Conservation (phyloP, 225 moss, liverwort and hornwort species). For the Polytrichum commune region DNA sequence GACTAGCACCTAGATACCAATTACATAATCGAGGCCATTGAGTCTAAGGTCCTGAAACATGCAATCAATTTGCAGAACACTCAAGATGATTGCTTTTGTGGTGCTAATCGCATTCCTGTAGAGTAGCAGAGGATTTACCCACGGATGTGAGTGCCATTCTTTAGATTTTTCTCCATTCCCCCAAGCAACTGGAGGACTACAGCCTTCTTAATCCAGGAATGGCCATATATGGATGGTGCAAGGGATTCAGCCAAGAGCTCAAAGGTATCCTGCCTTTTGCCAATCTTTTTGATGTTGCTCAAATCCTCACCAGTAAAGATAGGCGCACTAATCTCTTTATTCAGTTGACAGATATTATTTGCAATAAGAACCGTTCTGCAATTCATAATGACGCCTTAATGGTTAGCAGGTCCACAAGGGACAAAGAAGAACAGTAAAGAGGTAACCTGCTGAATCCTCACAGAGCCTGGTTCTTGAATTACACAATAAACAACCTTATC, state of each 20-base stretch:
- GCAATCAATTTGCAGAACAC: too few relatives aligned
- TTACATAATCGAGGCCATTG: too few relatives aligned
- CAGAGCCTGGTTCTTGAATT: neutral
- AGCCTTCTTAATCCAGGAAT: conserved; percentile 88
- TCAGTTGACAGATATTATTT: conserved; percentile 72
- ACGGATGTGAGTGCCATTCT: conserved; percentile 80
- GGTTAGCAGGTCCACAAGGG: neutral
- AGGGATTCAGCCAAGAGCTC: conserved; percentile 79
- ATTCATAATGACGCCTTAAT: neutral
- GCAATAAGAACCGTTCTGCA: conserved; percentile 76
- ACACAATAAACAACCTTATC: neutral
- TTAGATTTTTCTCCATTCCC: conserved; percentile 81
- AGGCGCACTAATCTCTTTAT: conserved; percentile 78
- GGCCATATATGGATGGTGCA: conserved; percentile 85
- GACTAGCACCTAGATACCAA: too few relatives aligned
- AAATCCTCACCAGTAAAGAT: conserved; percentile 73
- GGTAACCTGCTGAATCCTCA: too few relatives aligned
- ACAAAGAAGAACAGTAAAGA: too few relatives aligned
- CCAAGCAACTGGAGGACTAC: conserved; percentile 78
- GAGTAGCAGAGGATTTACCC: conserved; percentile 33
- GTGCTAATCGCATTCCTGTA: neutral
- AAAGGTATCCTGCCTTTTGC: conserved; percentile 61
- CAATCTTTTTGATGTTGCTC: conserved; percentile 66
- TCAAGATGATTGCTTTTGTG: too few relatives aligned
- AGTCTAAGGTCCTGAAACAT: too few relatives aligned